These are phyloP conservation scores for Fusarium guadeloupense DNA, from an alignment of 2,329 filamentous ascomycete genomes.

Conservation along the genomic window DNA sequence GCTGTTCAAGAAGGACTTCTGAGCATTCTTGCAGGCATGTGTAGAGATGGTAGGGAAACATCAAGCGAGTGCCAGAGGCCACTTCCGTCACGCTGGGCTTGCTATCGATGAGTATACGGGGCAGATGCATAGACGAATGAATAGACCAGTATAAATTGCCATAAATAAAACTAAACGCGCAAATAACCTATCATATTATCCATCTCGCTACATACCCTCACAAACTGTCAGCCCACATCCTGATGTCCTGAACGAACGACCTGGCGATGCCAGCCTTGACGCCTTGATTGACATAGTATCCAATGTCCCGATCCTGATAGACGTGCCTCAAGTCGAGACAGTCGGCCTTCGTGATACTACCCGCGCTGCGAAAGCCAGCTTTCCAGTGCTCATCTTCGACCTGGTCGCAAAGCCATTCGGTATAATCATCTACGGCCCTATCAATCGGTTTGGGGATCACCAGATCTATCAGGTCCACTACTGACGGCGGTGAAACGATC, in stretches of 20 bases:
- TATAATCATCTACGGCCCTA: conserved; percentile 10
- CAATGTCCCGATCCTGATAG: not conserved
- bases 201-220: not conserved
- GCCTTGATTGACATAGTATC: conserved; percentile 3
- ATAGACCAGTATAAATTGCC: not conserved
- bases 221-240: not conserved
- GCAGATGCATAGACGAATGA: not conserved
- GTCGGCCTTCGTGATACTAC: conserved; percentile 8
- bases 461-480: conserved; percentile 7
- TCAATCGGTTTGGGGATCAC: conserved; percentile 16
- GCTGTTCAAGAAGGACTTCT: conserved; percentile 31
- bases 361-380: conserved; percentile 9
- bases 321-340: conserved; percentile 18
- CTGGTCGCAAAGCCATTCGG: conserved; percentile 10
- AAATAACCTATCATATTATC: not conserved
- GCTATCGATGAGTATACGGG: not conserved
- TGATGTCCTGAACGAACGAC: conserved; percentile 3
- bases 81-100: conserved; percentile 8
- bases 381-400: conserved; percentile 6
- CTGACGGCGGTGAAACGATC: not conserved
- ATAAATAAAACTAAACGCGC: not conserved
- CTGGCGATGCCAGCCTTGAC: conserved; percentile 3
- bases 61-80: conserved; percentile 9
- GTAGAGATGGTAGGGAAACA: conserved; percentile 26
- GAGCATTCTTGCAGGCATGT: conserved; percentile 31